A percentile compares a stretch with the other conserved stretches of the same genome.
phyloP scores from a whole-genome alignment of 345 rosid species.

The Noccaea caerulescens region DNA sequence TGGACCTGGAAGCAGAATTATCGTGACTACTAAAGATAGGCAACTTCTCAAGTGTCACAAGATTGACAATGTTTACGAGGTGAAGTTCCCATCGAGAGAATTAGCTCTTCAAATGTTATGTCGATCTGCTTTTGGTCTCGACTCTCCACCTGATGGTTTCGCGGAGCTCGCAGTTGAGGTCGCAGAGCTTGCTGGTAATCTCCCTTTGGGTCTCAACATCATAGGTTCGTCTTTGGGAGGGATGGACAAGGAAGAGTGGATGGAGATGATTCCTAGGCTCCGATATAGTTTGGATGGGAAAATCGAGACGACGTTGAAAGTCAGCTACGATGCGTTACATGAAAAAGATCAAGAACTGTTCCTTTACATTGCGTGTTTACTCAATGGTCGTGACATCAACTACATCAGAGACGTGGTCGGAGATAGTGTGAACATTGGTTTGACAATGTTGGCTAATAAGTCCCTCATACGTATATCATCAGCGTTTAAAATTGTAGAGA shows the following conservation, averaged over 20 bases:
- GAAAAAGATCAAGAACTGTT: constrained; percentile 7
- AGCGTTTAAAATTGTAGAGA: not conserved
- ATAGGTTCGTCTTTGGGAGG: constrained; percentile 11
- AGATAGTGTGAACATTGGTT: not conserved
- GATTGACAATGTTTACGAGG: constrained; percentile 4
- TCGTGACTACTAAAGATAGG: constrained; percentile 11
- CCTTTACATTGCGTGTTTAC: constrained; percentile 16
- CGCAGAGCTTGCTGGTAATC: not conserved
- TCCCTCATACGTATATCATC: constrained; percentile 31
- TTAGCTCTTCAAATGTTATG: constrained; percentile 13
- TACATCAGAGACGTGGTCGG: not conserved
- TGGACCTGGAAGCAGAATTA: not conserved
- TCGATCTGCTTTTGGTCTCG: not conserved
- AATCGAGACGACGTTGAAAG: constrained; percentile 3
- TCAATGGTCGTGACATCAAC: not conserved
- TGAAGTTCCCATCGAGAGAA: not conserved
- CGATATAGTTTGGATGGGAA: not conserved
- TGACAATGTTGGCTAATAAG: constrained; percentile 20
- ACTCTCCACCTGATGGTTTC: constrained; percentile 12
- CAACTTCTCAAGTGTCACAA: constrained; percentile 1
- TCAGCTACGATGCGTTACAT: not conserved
- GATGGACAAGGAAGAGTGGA: constrained; percentile 8
- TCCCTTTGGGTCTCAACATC: constrained; percentile 11
- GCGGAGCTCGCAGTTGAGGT: not conserved
- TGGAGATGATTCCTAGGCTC: constrained; percentile 14